Evolutionary conservation across 1,284 basidiomycete genomes (phyloP).

Genomic region (Naganishia liquefaciens): DNA sequence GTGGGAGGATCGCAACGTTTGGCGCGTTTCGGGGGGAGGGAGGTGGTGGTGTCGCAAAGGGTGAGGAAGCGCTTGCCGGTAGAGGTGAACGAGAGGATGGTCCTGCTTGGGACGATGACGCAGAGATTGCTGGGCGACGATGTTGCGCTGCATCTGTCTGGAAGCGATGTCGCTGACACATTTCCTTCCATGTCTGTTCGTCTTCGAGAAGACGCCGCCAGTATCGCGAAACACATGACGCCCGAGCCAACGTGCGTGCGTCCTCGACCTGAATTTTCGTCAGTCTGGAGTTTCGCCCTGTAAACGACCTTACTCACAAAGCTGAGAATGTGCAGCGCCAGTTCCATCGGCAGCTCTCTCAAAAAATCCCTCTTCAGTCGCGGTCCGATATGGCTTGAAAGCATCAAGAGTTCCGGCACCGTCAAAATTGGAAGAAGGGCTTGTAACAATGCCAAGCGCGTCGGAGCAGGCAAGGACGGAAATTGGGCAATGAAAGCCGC

Average conservation of each 20-base stretch:
- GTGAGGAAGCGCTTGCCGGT: background rate
- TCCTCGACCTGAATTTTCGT: conserved; percentile 63
- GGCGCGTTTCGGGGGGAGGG: background rate
- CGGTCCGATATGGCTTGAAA: conserved; percentile 72
- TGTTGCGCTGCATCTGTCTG: conserved; percentile 23
- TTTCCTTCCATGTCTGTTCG: conserved; percentile 78
- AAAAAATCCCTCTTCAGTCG: conserved; percentile 86
- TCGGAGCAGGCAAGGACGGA: conserved; percentile 49
- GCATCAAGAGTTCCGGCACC: conserved; percentile 73
- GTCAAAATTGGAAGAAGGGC: conserved; percentile 67
- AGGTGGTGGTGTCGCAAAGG: background rate
- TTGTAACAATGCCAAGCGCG: conserved; percentile 65
- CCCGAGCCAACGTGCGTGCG: conserved; percentile 70
- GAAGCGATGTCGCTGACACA: conserved; percentile 69
- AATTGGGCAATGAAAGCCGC: conserved; percentile 47
- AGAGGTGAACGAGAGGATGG: background rate
- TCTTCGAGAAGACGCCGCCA: conserved; percentile 81
- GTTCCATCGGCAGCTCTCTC: conserved; percentile 75
- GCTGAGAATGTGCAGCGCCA: conserved; percentile 75
- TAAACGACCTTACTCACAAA: conserved; percentile 56
- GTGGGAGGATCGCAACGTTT: conserved; percentile 16
- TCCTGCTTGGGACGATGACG: conserved; percentile 6
- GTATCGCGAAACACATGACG: conserved; percentile 69
- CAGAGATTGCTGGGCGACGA: background rate
- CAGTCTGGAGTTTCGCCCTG: background rate